Conservation (phyloP, 2,329 filamentous ascomycete species). For the Dichotomopilus funicola region DNA sequence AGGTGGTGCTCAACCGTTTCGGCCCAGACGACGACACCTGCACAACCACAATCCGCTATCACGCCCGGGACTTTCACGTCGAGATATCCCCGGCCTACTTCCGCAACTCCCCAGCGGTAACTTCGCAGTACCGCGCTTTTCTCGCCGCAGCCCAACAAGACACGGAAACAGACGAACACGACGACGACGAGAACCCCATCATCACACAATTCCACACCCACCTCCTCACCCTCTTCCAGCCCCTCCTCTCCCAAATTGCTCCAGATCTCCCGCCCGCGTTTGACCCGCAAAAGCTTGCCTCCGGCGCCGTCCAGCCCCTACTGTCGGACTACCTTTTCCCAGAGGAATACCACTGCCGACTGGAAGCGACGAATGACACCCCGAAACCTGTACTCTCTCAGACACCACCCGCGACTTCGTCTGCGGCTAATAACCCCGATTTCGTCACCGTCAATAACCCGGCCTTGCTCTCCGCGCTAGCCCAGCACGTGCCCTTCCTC, state of each 20-base stretch:
- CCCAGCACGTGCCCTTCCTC: slow-evolving; percentile 10
- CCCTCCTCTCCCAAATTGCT: slow-evolving; percentile 10
- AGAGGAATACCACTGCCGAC: slow-evolving; percentile 9
- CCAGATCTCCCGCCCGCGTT: slow-evolving; percentile 14
- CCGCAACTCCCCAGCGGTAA: slow-evolving; percentile 11
- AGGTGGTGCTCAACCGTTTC: neutral
- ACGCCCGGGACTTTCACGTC: slow-evolving; percentile 12
- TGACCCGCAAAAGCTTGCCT: slow-evolving; percentile 12
- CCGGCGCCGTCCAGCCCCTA: slow-evolving; percentile 12
- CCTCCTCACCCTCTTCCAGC: slow-evolving; percentile 12
- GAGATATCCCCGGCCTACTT: slow-evolving; percentile 14
- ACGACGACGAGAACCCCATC: slow-evolving; percentile 4
- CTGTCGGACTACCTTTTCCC: slow-evolving; percentile 16
- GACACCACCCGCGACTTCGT: slow-evolving; percentile 5
- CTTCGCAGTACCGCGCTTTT: slow-evolving; percentile 13
- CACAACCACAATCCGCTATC: slow-evolving; percentile 15
- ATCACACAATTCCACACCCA: slow-evolving; percentile 7
- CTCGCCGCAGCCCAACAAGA: slow-evolving; percentile 5
- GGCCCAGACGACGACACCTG: slow-evolving; percentile 6
- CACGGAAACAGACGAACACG: neutral
- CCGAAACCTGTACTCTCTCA: slow-evolving; percentile 6
- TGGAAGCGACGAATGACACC: slow-evolving; percentile 12
- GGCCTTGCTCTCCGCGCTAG: slow-evolving; percentile 7
- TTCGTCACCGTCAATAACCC: neutral
- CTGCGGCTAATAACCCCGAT: neutral